phyloP scores from a whole-genome alignment of 2,329 filamentous ascomycete genomes.

The Cercospora citrullina region DNA sequence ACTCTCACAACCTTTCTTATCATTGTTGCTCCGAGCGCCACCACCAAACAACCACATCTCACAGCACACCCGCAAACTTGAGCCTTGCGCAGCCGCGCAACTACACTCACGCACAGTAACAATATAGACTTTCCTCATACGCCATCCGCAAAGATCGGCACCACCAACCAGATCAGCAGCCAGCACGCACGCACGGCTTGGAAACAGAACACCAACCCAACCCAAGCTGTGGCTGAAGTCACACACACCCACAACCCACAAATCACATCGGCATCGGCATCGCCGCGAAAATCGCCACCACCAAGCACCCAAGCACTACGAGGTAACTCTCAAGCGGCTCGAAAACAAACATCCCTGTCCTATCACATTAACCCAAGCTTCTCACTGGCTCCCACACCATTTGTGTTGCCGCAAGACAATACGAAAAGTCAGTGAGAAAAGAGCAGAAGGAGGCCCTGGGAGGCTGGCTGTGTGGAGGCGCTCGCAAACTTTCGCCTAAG shows the following conservation, averaged over 20 bases:
- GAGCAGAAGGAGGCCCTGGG: too few relatives aligned
- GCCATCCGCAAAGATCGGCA: neutral
- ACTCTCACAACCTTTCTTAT: neutral
- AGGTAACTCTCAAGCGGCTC: neutral
- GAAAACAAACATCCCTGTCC: neutral
- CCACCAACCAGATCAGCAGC: neutral
- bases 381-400: neutral
- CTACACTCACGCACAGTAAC: neutral
- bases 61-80: neutral
- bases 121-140: neutral
- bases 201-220: neutral
- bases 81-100: neutral
- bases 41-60: neutral
- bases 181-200: neutral
- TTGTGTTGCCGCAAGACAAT: too few relatives aligned
- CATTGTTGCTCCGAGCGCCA: too few relatives aligned
- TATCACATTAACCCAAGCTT: neutral
- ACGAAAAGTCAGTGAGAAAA: too few relatives aligned
- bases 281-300: neutral
- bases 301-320: neutral
- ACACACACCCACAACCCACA: neutral
- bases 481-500: constrained; percentile 5
- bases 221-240: neutral
- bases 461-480: too few relatives aligned
- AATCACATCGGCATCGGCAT: neutral